Evolutionary conservation across 2,329 filamentous ascomycete genomes (phyloP).

Genomic region (Fusarium sp.): DNA sequence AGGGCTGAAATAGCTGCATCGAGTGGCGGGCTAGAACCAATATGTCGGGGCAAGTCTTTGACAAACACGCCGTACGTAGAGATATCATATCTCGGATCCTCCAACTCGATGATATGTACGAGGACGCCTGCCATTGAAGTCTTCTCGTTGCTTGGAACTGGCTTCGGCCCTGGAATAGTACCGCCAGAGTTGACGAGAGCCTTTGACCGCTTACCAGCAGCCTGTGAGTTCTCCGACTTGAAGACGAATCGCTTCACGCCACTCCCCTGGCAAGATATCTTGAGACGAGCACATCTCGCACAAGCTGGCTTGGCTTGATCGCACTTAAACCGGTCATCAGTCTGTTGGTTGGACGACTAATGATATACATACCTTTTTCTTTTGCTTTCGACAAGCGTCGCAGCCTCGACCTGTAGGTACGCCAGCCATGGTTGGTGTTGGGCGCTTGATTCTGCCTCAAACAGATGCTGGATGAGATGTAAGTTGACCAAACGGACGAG

Average conservation of each 20-base stretch:
- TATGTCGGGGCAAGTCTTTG: slow-evolving; percentile 1
- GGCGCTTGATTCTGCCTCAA: neutral
- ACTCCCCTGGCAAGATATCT: slow-evolving; percentile 2
- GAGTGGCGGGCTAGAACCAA: slow-evolving; percentile 1
- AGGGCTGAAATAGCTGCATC: slow-evolving; percentile 12
- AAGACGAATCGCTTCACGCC: slow-evolving; percentile 20
- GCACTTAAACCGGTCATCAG: slow-evolving; percentile 10
- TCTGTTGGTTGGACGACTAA: rapidly evolving
- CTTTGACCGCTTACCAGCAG: neutral
- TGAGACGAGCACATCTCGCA: slow-evolving; percentile 10
- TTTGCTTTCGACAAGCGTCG: slow-evolving; percentile 13
- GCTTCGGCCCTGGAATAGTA: neutral
- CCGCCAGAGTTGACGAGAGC: neutral
- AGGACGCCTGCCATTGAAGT: neutral
- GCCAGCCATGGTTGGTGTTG: slow-evolving; percentile 7
- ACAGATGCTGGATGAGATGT: no score
- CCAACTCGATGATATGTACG: slow-evolving; percentile 6
- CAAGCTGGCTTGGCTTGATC: slow-evolving; percentile 24
- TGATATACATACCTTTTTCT: slow-evolving; percentile 11
- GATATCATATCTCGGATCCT: slow-evolving; percentile 6
- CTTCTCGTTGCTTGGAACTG: slow-evolving; percentile 10
- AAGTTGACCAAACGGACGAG: no score
- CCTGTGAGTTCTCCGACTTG: slow-evolving; percentile 4
- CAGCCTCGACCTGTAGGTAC: slow-evolving; percentile 14
- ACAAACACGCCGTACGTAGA: slow-evolving; percentile 22